Conservation (phyloP, 768 basidiomycete genomes). For the Vararia minispora region DNA sequence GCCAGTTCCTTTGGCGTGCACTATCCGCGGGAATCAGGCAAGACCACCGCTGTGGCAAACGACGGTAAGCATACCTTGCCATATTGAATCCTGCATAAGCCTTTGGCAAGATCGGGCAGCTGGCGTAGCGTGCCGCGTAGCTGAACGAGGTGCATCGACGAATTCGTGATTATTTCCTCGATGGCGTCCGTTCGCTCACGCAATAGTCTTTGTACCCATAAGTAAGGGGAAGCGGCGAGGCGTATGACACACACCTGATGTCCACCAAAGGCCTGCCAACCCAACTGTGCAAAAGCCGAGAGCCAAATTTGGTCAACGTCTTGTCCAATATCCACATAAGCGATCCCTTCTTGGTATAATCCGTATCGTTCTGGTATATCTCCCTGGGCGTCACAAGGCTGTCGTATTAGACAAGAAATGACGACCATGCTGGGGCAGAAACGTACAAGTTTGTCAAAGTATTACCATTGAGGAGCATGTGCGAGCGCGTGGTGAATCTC, state of each 20-base stretch:
- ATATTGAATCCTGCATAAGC: constrained; percentile 82
- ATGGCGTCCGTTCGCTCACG: constrained; percentile 75
- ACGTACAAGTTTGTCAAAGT: constrained; percentile 69
- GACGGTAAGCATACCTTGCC: constrained; percentile 51
- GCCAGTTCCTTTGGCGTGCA: constrained; percentile 80
- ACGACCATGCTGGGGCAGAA: not conserved
- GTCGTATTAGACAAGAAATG: not conserved
- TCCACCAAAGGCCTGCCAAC: constrained; percentile 77
- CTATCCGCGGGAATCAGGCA: constrained; percentile 22
- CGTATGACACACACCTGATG: constrained; percentile 32
- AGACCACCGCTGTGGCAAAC: not conserved
- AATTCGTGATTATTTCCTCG: constrained; percentile 61
- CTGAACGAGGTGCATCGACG: constrained; percentile 48
- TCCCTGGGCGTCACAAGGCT: constrained; percentile 33
- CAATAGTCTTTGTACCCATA: constrained; percentile 38
- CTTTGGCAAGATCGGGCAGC: constrained; percentile 82
- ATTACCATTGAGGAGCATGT: constrained; percentile 86
- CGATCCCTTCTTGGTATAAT: constrained; percentile 61
- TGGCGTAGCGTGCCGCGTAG: constrained; percentile 61
- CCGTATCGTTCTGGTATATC: constrained; percentile 86
- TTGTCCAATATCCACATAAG: constrained; percentile 80
- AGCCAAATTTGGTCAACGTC: constrained; percentile 84
- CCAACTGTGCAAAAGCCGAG: constrained; percentile 76
- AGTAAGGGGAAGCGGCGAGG: not conserved
- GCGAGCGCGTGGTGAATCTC: constrained; percentile 61